phyloP scores from a whole-genome alignment of 2,329 filamentous ascomycete genomes.

The Alternaria ethzedia region DNA sequence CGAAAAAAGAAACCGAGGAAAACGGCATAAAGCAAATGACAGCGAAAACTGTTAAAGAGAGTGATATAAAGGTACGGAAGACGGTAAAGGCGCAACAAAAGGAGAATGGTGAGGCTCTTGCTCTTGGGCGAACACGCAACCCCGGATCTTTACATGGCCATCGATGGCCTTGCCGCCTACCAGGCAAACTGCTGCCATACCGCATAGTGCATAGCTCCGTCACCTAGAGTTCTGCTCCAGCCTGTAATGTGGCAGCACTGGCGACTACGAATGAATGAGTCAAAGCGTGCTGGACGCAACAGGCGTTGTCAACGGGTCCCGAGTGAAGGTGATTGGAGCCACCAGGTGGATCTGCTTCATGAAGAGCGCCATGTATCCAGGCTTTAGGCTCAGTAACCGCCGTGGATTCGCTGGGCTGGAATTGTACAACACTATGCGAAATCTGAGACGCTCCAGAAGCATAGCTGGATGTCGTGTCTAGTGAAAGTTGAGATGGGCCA shows the following conservation, averaged over 20 bases:
- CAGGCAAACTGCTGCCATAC: constrained; percentile 29
- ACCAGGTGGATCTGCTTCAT: constrained; percentile 30
- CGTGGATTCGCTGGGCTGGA: constrained; percentile 44
- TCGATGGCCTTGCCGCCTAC: constrained; percentile 27
- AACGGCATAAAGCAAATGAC: constrained; percentile 14
- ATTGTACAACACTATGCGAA: constrained; percentile 42
- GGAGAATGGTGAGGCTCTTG: constrained; percentile 25
- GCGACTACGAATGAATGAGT: constrained; percentile 33
- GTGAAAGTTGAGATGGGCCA: constrained; percentile 34
- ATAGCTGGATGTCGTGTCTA: constrained; percentile 37
- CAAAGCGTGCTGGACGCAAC: constrained; percentile 32
- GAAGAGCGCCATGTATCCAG: constrained; percentile 42
- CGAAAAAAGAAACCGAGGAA: constrained; percentile 17
- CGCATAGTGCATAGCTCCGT: constrained; percentile 33
- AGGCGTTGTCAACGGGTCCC: constrained; percentile 27
- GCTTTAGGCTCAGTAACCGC: constrained; percentile 44
- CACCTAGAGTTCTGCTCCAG: constrained; percentile 17
- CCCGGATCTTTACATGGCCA: constrained; percentile 28
- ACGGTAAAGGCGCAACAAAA: constrained; percentile 18
- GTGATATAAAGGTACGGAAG: constrained; percentile 13
- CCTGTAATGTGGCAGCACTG: constrained; percentile 35
- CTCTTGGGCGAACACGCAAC: constrained; percentile 35
- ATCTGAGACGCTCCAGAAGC: constrained; percentile 46
- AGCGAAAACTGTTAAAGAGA: constrained; percentile 8
- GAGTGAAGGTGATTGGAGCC: constrained; percentile 43